These are phyloP conservation scores for Plicaturopsis crispa DNA, from an alignment of 768 basidiomycete species.

Conservation along the genomic window DNA sequence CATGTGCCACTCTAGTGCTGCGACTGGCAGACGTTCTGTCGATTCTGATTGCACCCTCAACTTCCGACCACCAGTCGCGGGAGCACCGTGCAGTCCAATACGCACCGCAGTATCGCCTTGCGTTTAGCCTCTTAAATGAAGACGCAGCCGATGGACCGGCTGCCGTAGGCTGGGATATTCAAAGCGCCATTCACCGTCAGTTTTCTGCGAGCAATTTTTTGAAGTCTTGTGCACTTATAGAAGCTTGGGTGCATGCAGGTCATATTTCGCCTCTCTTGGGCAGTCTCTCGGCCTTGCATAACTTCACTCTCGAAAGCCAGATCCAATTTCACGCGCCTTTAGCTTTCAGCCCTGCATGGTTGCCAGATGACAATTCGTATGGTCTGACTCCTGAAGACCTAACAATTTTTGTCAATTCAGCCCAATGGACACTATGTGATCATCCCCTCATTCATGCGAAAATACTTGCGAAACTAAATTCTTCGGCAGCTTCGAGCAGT, in stretches of 20 bases:
- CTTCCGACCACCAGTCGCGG: slow-evolving; percentile 35
- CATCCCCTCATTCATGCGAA: not conserved
- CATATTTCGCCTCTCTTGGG: slow-evolving; percentile 61
- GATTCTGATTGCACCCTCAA: slow-evolving; percentile 31
- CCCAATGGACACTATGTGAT: slow-evolving; percentile 90
- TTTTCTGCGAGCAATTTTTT: slow-evolving; percentile 8
- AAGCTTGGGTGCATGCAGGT: slow-evolving; percentile 31
- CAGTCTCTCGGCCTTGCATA: slow-evolving; percentile 63
- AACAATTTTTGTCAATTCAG: slow-evolving; percentile 92
- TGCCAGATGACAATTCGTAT: slow-evolving; percentile 32
- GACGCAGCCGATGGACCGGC: slow-evolving; percentile 62
- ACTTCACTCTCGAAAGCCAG: slow-evolving; percentile 92
- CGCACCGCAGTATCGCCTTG: slow-evolving; percentile 72
- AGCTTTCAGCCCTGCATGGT: slow-evolving; percentile 57
- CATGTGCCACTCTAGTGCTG: no score
- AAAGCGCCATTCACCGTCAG: slow-evolving; percentile 56
- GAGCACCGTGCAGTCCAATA: slow-evolving; percentile 62
- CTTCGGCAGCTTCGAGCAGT: slow-evolving; percentile 69
- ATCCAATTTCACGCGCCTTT: slow-evolving; percentile 88
- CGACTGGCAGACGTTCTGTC: not conserved
- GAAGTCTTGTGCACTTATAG: not conserved
- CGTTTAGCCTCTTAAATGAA: slow-evolving; percentile 92
- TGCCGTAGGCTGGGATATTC: slow-evolving; percentile 67
- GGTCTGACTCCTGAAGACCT: slow-evolving; percentile 75
- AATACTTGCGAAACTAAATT: not conserved